Evolutionary conservation across 129 eudicot species (phyloP), one percentile per base, ranked within the genome.

Genomic region (Flaveria ramosissima): DNA sequence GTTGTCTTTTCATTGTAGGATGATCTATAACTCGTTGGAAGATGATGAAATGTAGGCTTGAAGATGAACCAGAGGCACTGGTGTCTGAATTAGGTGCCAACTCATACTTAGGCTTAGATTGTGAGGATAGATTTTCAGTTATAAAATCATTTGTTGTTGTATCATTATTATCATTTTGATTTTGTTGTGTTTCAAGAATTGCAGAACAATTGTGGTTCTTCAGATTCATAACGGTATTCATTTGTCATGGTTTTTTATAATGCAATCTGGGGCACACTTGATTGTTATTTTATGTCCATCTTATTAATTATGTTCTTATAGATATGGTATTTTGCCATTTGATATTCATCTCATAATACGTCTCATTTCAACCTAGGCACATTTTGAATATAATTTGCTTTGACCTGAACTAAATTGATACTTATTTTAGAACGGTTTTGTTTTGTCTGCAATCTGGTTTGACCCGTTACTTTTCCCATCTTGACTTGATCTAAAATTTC

Each of bases 1-100:
- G 43, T 61, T 61, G 17, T 63, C 15, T 56, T 4, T 74, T 59
- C 47, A 12, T 51, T 89, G 84, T 41, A 95, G 99, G 99, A 68
- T 95, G 90, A 91, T 95, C 77, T 95, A 85, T 78, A 84, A 79
- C 62, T 92, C 96, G 14, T 79, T 95, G 81, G 99, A 95, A 21
- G 99, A 95, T 7, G 99, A 95, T 71, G 97, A 95, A 46, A 74
- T 80, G 80, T 80, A 80, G 84, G 75, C 52, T 73, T 59, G 73
- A 79, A 72, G 78, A 46, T 64, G 77, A 70, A 71, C 1, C 19
- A 61, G 51, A 73, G 69, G 83, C 73, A n/a, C n/a, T n/a, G n/a
- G n/a, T n/a, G n/a, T n/a, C n/a, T n/a, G 43, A 53, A 75, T 59
- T 63, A 26, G 72, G 72, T 75, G 81, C 26, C 57, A 78, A 36